Evolutionary conservation across 2,329 filamentous ascomycete genomes (phyloP).

Genomic region (Aspergillus transmontanensis): DNA sequence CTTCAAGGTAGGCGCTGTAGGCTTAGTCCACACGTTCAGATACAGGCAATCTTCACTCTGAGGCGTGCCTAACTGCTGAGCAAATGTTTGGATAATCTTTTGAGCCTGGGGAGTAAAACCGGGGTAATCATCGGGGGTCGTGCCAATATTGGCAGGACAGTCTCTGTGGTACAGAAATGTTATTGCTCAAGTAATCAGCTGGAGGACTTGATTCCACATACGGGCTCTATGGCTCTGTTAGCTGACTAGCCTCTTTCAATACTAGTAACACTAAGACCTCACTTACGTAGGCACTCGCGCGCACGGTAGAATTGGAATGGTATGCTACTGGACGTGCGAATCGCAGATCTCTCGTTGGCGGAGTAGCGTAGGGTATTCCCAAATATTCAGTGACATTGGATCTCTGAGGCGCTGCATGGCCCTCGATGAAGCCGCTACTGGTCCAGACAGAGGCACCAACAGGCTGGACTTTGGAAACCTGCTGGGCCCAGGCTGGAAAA

Average conservation of each 20-base stretch:
- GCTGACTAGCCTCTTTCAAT: no score
- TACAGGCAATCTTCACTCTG: conserved; percentile 41
- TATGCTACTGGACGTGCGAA: conserved; percentile 28
- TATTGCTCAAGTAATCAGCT: background rate
- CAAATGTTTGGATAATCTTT: conserved; percentile 24
- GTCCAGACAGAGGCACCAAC: conserved; percentile 19
- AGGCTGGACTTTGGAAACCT: background rate
- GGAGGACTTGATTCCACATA: conserved; percentile 3
- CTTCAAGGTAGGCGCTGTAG: conserved; percentile 24
- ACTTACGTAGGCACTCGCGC: conserved; percentile 16
- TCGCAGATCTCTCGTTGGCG: conserved; percentile 30
- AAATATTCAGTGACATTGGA: conserved; percentile 28
- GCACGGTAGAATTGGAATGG: conserved; percentile 11
- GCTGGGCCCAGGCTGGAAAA: background rate
- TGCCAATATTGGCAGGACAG: conserved; percentile 24
- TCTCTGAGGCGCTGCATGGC: conserved; percentile 20
- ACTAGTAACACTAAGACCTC: background rate
- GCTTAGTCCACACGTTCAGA: conserved; percentile 36
- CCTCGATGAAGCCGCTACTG: conserved; percentile 27
- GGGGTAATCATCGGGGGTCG: conserved; percentile 22
- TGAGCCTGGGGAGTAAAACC: conserved; percentile 24
- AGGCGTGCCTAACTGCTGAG: conserved; percentile 21
- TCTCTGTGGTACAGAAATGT: conserved; percentile 16
- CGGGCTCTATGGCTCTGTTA: conserved; percentile 15
- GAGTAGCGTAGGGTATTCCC: conserved; percentile 32